Evolutionary conservation across 2,329 filamentous ascomycete genomes (phyloP).

Genomic region (Aureobasidium namibiae): DNA sequence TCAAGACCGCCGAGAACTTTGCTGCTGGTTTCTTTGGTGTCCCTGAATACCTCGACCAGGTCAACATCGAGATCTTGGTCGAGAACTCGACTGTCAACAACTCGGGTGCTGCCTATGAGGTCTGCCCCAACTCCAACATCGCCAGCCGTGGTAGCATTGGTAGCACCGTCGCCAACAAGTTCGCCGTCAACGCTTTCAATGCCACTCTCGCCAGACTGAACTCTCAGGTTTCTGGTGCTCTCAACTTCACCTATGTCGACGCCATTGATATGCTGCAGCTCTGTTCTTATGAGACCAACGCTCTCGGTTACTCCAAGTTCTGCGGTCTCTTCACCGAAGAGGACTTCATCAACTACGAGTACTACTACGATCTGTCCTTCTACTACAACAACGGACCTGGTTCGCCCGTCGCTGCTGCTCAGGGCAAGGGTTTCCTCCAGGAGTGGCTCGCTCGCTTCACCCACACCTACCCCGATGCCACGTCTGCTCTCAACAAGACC

Average conservation of each 20-base stretch:
- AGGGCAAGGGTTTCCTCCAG: slow-evolving; percentile 5
- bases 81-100: slow-evolving; percentile 11
- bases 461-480: slow-evolving; percentile 6
- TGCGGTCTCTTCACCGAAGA: slow-evolving; percentile 2
- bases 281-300: slow-evolving; percentile 8
- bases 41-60: slow-evolving; percentile 4
- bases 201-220: slow-evolving; percentile 7
- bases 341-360: slow-evolving; percentile 12
- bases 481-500: neutral
- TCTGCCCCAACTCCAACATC: slow-evolving; percentile 11
- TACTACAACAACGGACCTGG: slow-evolving; percentile 12
- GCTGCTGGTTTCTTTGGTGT: slow-evolving; percentile 10
- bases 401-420: slow-evolving; percentile 3
- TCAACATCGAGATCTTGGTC: slow-evolving; percentile 10
- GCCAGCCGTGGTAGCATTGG: slow-evolving; percentile 7
- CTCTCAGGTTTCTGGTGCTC: slow-evolving; percentile 7
- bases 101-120: slow-evolving; percentile 1
- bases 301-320: slow-evolving; percentile 10
- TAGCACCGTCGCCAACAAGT: neutral
- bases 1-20: slow-evolving; percentile 12
- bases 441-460: slow-evolving; percentile 11
- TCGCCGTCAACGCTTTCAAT: slow-evolving; percentile 8
- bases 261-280: slow-evolving; percentile 6
- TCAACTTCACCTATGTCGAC: slow-evolving; percentile 1
- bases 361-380: slow-evolving; percentile 11